Evolutionary conservation across 371 early-diverging fungal species (phyloP).

Genomic region (Blastocladiella emersonii): DNA sequence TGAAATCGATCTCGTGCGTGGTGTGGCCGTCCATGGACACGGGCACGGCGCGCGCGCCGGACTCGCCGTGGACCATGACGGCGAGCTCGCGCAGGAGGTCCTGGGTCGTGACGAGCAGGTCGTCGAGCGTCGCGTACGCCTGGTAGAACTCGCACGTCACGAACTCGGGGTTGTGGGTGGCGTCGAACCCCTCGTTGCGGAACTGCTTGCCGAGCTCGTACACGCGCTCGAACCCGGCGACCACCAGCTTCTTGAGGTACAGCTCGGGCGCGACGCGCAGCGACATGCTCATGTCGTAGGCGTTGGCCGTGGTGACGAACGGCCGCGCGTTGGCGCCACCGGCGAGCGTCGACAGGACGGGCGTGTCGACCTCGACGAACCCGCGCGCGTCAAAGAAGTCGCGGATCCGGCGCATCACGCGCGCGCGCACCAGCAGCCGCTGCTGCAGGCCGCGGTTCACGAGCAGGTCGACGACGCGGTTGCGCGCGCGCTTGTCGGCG

Average conservation of each 20-base stretch:
- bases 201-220: constrained; percentile 96
- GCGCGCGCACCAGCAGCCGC: constrained; percentile 37
- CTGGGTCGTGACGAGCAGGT: constrained; percentile 73
- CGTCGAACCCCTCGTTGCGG: constrained; percentile 96
- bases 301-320: constrained; percentile 74
- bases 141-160: constrained; percentile 95
- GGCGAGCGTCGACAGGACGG: constrained; percentile 67
- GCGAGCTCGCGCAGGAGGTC: constrained; percentile 35
- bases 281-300: constrained; percentile 49
- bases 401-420: constrained; percentile 62
- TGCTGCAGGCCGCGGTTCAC: constrained; percentile 54
- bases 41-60: neutral
- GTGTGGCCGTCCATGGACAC: constrained; percentile 18
- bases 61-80: neutral
- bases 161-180: constrained; percentile 97
- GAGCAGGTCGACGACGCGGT: constrained; percentile 77
- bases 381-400: constrained; percentile 56
- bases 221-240: constrained; percentile 89
- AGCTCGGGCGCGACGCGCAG: constrained; percentile 93
- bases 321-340: constrained; percentile 96
- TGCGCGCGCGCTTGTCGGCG: constrained; percentile 69
- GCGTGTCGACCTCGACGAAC: constrained; percentile 96
- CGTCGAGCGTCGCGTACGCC: constrained; percentile 80
- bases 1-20: constrained; percentile 48
- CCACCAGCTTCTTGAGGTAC: constrained; percentile 85